Percentiles rank a stretch among this genome's conserved stretches.
Conservation (phyloP, 2,329 filamentous ascomycete genomes). For the Diaporthe aspalathi region DNA sequence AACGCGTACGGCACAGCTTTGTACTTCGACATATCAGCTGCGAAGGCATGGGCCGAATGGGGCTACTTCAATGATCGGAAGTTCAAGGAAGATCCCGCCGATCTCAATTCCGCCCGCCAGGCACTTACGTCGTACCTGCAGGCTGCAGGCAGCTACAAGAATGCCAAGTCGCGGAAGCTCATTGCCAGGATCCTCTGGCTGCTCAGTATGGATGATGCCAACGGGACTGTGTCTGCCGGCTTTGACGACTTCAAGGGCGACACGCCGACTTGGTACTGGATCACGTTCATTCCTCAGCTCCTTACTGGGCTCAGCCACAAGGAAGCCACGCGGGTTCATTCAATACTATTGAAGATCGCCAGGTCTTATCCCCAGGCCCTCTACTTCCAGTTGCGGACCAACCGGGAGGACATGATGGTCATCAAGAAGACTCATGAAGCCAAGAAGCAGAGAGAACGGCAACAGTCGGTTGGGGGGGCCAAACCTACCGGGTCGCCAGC, state of each 20-base stretch:
- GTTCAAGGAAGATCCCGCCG: constrained; percentile 89
- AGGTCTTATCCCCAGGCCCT: constrained; percentile 95
- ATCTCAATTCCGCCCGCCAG: constrained; percentile 86
- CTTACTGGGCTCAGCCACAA: constrained; percentile 91
- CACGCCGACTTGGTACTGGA: constrained; percentile 99
- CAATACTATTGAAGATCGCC: constrained; percentile 90
- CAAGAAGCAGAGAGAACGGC: constrained; percentile 69
- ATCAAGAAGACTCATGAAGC: constrained; percentile 90
- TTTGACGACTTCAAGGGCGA: constrained; percentile 98
- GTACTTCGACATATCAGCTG: constrained; percentile 94
- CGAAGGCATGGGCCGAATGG: constrained; percentile 99
- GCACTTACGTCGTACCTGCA: constrained; percentile 97
- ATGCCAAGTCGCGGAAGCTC: constrained; percentile 92
- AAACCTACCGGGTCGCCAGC: constrained; percentile 61
- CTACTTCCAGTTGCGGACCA: constrained; percentile 95
- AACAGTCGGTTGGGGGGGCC: constrained; percentile 57
- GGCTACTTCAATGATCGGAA: constrained; percentile 97
- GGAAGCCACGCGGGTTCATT: constrained; percentile 87
- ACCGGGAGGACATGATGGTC: constrained; percentile 89
- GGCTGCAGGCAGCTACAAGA: constrained; percentile 96
- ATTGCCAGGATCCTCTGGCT: constrained; percentile 95
- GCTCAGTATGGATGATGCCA: constrained; percentile 89
- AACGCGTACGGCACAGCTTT: constrained; percentile 94
- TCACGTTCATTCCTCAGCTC: constrained; percentile 97
- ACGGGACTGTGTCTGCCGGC: constrained; percentile 83